phyloP scores from a whole-genome alignment of 495 filamentous ascomycete species.

The Penicillium crystallinum region DNA sequence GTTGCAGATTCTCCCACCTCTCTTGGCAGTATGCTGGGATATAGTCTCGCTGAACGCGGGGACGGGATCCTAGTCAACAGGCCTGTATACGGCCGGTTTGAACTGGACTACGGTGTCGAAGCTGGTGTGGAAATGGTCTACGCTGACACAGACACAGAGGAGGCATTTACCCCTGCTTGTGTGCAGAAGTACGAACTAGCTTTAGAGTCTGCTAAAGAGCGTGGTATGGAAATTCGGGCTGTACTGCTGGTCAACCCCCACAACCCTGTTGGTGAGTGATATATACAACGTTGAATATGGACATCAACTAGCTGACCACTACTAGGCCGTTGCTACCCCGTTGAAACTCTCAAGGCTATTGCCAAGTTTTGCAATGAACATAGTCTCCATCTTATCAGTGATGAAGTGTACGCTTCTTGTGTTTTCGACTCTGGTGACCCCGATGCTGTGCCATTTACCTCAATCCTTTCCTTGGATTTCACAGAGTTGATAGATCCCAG shows the following conservation, averaged over 20 bases:
- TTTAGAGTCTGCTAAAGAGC: slow-evolving; percentile 13
- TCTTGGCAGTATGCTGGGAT: slow-evolving; percentile 33
- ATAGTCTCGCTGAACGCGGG: slow-evolving; percentile 38
- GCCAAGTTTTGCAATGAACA: slow-evolving; percentile 49
- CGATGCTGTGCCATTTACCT: slow-evolving; percentile 43
- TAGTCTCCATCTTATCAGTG: slow-evolving; percentile 53
- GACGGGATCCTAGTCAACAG: slow-evolving; percentile 42
- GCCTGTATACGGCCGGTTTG: slow-evolving; percentile 39
- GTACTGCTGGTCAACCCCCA: slow-evolving; percentile 36
- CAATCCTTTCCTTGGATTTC: slow-evolving; percentile 43
- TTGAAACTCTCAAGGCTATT: slow-evolving; percentile 41
- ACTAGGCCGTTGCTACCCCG: slow-evolving; percentile 49
- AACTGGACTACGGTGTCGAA: slow-evolving; percentile 35
- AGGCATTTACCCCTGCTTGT: slow-evolving; percentile 24
- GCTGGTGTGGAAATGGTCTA: slow-evolving; percentile 33
- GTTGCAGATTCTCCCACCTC: slow-evolving; percentile 34
- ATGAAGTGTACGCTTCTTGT: slow-evolving; percentile 57
- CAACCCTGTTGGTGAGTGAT: slow-evolving; percentile 37
- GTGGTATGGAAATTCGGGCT: slow-evolving; percentile 18
- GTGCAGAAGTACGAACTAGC: slow-evolving; percentile 32
- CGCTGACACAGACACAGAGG: slow-evolving; percentile 25
- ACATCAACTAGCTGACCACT: not conserved
- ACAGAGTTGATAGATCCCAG: slow-evolving; percentile 41
- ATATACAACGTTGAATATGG: not conserved
- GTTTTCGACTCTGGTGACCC: slow-evolving; percentile 39